These are phyloP conservation scores for Myxozyma kluyveri DNA, from an alignment of 805 yeast genomes.

Conservation along the genomic window DNA sequence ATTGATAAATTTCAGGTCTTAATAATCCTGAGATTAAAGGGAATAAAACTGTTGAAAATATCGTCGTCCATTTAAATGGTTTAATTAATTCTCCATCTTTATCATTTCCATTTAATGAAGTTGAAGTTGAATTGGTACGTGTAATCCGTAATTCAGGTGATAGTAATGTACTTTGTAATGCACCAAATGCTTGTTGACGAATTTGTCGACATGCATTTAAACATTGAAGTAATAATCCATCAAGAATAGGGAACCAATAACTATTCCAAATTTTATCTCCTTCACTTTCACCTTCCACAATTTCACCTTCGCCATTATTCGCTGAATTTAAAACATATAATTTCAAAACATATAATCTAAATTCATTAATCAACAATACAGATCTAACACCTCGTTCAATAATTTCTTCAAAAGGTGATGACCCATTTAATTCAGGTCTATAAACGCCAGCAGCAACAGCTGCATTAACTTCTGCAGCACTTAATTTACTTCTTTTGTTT, in stretches of 20 bases:
- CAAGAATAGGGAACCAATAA: constrained; percentile 60
- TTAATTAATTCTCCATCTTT: constrained; percentile 1
- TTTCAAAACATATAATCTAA: constrained; percentile 41
- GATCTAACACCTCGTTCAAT: constrained; percentile 51
- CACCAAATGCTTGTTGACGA: constrained; percentile 60
- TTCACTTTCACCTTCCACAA: background rate
- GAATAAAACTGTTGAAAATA: constrained; percentile 71
- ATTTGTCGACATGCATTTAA: constrained; percentile 82
- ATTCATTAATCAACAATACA: constrained; percentile 35
- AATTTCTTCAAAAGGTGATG: constrained; percentile 47
- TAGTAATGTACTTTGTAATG: constrained; percentile 55
- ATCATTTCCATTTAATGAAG: too few relatives aligned
- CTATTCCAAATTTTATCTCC: constrained; percentile 37
- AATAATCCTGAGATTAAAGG: constrained; percentile 67
- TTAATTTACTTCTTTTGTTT: too few relatives aligned
- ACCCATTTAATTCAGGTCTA: constrained; percentile 20
- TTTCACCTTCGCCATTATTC: constrained; percentile 33
- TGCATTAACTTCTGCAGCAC: constrained; percentile 30
- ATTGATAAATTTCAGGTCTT: constrained; percentile 59
- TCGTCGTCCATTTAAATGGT: constrained; percentile 36
- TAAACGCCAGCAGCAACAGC: constrained; percentile 29
- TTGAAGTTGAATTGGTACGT: too few relatives aligned
- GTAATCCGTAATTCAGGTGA: constrained; percentile 37
- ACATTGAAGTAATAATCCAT: constrained; percentile 85
- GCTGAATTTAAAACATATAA: too few relatives aligned